Evolutionary conservation across 805 yeast species (phyloP).

Genomic region (Candida pseudoglaebosa): DNA sequence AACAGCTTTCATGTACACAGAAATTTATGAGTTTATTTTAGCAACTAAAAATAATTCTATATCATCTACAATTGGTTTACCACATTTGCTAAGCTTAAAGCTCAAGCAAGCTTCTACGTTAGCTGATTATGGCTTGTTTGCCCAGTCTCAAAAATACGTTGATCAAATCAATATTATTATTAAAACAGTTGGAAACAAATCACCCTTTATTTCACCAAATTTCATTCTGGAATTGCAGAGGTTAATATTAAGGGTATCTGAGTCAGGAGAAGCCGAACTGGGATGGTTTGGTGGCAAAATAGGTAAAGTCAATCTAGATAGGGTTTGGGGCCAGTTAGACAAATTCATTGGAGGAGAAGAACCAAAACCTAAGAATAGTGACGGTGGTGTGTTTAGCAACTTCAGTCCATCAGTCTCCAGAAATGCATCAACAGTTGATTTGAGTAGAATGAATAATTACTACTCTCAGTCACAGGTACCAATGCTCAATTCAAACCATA

Average conservation of each 20-base stretch:
- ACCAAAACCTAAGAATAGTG: constrained; percentile 30
- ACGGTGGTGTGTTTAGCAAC: constrained; percentile 62
- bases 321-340: constrained; percentile 85
- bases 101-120: constrained; percentile 63
- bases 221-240: constrained; percentile 28
- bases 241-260: constrained; percentile 46
- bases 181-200: constrained; percentile 26
- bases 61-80: constrained; percentile 37
- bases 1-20: constrained; percentile 48
- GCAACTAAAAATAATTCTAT: constrained; percentile 20
- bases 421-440: constrained; percentile 39
- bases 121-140: constrained; percentile 59
- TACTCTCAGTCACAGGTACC: constrained; percentile 8
- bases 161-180: constrained; percentile 44
- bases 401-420: constrained; percentile 70
- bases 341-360: constrained; percentile 87
- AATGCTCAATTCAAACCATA: not conserved
- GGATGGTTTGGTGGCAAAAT: constrained; percentile 68
- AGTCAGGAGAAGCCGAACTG: constrained; percentile 38
- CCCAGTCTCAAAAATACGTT: constrained; percentile 59
- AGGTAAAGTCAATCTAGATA: constrained; percentile 65
- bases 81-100: constrained; percentile 58
- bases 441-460: constrained; percentile 16
- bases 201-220: constrained; percentile 23
- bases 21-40: constrained; percentile 60